Evolutionary conservation across 2,329 filamentous ascomycete species (phyloP), one percentile per base, ranked within the genome.

Genomic region (Aureobasidium mangrovei): DNA sequence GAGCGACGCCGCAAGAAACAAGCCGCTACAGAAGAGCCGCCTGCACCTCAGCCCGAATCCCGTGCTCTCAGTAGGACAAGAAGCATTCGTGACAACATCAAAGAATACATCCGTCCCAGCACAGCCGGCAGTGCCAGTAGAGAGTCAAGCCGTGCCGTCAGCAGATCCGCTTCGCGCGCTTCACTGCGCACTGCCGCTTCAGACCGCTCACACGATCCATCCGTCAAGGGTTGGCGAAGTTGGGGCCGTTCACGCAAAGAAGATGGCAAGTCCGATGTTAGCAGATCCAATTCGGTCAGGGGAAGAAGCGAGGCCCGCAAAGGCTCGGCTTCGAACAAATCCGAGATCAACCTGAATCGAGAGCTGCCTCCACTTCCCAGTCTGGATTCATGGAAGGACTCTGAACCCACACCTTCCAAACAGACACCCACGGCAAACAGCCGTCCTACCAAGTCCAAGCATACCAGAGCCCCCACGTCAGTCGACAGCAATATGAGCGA

Each of bases 281-380:
- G 53, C 43, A 44, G 53, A 18, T 54, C 53, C 3, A 48, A 54
- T 31, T 54, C 54, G 35, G 33, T 28, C 6, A 52, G 47, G 47
- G 47, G 47, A 27, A 39, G 48, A 42, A 46, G 35, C 27, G 41
- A 53, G 3, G 31, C 18, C 10, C 42, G n/a, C 6, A 47, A 42
- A 26, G n/a, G 5, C 9, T 10, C 47, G 8, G 31, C 28, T n/a
- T 40, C 46, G 24, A 49, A 49, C 8, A 52, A 55, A 39, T 27
- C 53, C 3, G 47, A 56, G 24, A 41, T 74, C 55, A 70, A 77
- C 52, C 64, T 76, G 32, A 76, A 76, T 60, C 63, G 73, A 54
- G 72, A 75, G 56, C 61, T 76, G 27, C 74, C 74, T 33, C 74
- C 74, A 3, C 58, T 77, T 8, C 74, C 74, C 5, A 69, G 72